A percentile compares a stretch with the other conserved stretches of the same genome.
phyloP scores from a whole-genome alignment of 257 asterid genomes.

The Hygrophila difformis region DNA sequence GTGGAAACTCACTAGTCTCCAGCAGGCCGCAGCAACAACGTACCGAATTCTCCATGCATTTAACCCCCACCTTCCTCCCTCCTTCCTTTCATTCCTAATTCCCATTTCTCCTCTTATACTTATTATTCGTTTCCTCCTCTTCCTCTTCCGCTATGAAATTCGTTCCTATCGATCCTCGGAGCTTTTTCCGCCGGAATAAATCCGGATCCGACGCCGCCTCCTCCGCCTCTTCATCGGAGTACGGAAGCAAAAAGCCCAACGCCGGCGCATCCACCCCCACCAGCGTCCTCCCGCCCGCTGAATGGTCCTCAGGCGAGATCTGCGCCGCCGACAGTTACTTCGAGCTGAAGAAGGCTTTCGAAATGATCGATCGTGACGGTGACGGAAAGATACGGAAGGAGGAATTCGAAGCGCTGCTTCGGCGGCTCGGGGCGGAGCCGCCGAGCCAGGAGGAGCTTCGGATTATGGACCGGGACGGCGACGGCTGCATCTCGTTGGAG shows the following conservation, averaged over 20 bases:
- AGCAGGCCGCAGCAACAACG: no score
- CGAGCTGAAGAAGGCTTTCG: slow-evolving; percentile 55
- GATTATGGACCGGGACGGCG: slow-evolving; percentile 57
- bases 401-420: slow-evolving; percentile 43
- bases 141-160: slow-evolving; percentile 35
- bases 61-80: slow-evolving; percentile 4
- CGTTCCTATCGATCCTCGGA: slow-evolving; percentile 29
- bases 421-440: slow-evolving; percentile 51
- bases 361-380: slow-evolving; percentile 58
- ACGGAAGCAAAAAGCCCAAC: slow-evolving; percentile 21
- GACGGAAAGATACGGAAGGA: slow-evolving; percentile 54
- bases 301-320: no score
- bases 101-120: neutral
- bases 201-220: slow-evolving; percentile 17
- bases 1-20: slow-evolving; percentile 31
- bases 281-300: slow-evolving; percentile 61
- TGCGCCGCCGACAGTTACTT: slow-evolving; percentile 17
- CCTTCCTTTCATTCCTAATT: neutral
- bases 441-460: slow-evolving; percentile 43
- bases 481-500: slow-evolving; percentile 60
- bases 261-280: slow-evolving; percentile 63
- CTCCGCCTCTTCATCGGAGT: slow-evolving; percentile 26
- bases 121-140: no score
- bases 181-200: slow-evolving; percentile 30
- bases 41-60: slow-evolving; percentile 21